Conservation (phyloP, 2,329 filamentous ascomycete genomes). For the Colletotrichum sublineola region DNA sequence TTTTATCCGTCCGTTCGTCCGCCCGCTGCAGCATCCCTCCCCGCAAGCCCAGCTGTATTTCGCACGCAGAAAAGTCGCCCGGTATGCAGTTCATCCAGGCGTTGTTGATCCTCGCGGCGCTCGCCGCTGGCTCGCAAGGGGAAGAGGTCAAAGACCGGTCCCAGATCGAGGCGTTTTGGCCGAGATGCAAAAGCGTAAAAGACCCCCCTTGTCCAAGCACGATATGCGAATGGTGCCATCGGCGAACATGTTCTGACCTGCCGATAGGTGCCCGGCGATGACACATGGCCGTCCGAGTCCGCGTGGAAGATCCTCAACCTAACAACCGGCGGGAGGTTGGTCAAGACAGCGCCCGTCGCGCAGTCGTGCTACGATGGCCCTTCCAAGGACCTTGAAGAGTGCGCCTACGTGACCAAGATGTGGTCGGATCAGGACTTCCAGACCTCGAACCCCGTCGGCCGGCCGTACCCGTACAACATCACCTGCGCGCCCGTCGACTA, state of each 20-base stretch:
- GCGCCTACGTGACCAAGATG: conserved; percentile 44
- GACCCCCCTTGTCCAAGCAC: neutral
- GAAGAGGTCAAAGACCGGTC: neutral
- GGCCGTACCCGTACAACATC: conserved; percentile 48
- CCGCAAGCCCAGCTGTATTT: neutral
- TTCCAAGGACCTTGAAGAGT: conserved; percentile 43
- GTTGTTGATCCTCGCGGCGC: neutral
- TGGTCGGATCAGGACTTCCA: conserved; percentile 48
- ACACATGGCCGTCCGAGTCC: conserved; percentile 43
- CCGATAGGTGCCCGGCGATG: conserved; percentile 44
- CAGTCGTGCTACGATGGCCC: conserved; percentile 46
- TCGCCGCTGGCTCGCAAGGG: neutral
- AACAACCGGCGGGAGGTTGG: conserved; percentile 43
- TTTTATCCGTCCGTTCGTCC: too few relatives aligned
- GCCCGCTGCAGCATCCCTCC: neutral
- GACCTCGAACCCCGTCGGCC: conserved; percentile 46
- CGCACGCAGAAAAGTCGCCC: too few relatives aligned
- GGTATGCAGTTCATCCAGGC: neutral
- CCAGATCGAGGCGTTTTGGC: neutral
- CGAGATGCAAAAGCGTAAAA: neutral
- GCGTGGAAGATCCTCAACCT: conserved; percentile 43
- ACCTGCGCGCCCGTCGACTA: conserved; percentile 48
- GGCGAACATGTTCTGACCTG: neutral
- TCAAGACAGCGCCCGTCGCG: conserved; percentile 46
- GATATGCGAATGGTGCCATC: too few relatives aligned